A percentile compares a stretch with the other conserved stretches of the same genome.
Conservation (phyloP, 1,284 basidiomycete species). For the Malassezia cuniculi region DNA sequence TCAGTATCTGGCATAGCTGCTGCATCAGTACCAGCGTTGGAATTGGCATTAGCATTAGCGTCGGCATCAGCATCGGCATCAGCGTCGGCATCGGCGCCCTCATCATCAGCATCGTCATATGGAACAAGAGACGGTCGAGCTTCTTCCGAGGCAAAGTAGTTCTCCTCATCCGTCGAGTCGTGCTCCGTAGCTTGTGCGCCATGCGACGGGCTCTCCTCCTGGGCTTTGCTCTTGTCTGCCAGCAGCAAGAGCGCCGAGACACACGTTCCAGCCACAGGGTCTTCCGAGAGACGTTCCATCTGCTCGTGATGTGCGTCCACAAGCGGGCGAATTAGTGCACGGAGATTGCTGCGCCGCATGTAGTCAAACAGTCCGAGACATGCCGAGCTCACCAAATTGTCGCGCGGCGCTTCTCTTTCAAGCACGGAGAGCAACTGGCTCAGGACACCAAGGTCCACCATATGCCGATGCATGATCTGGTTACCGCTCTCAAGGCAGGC, state of each 20-base stretch:
- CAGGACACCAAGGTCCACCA: constrained; percentile 73
- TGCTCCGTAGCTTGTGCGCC: constrained; percentile 48
- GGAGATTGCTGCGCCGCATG: constrained; percentile 68
- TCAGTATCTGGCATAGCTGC: constrained; percentile 37
- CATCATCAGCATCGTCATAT: constrained; percentile 58
- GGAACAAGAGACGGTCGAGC: constrained; percentile 54
- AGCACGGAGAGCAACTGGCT: constrained; percentile 71
- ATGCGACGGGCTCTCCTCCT: constrained; percentile 45
- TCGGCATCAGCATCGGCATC: constrained; percentile 6
- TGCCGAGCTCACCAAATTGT: constrained; percentile 83
- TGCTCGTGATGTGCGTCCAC: constrained; percentile 63
- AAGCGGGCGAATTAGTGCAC: constrained; percentile 67
- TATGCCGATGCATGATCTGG: constrained; percentile 67
- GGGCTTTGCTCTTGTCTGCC: constrained; percentile 65
- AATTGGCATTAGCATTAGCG: neutral
- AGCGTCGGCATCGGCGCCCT: constrained; percentile 11
- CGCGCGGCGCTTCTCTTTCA: constrained; percentile 63
- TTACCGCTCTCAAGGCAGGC: constrained; percentile 72
- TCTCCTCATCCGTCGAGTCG: constrained; percentile 60
- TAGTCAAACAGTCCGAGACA: constrained; percentile 90
- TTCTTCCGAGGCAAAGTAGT: constrained; percentile 73
- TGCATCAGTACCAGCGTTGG: constrained; percentile 37
- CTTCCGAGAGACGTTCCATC: constrained; percentile 57
- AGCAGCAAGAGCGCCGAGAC: constrained; percentile 63
- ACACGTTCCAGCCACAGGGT: constrained; percentile 54